These are phyloP conservation scores for Arabis alpina DNA, from an alignment of 345 rosid species.

Conservation along the genomic window DNA sequence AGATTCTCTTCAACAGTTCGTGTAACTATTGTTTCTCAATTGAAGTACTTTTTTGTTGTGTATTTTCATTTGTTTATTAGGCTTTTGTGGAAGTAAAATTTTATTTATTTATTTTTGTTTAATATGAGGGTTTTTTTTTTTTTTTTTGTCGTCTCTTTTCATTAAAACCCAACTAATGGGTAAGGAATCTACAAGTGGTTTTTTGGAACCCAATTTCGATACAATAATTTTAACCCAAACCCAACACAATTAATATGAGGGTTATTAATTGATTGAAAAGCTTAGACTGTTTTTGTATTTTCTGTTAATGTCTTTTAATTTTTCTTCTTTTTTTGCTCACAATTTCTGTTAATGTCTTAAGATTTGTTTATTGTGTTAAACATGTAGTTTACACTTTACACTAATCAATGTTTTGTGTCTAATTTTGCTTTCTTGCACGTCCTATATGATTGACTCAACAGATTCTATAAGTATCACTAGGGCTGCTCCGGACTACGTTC, in stretches of 20 bases:
- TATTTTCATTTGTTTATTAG: constrained; percentile 20
- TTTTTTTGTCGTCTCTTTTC: too few species aligned
- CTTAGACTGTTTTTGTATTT: not conserved
- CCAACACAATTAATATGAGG: constrained; percentile 10
- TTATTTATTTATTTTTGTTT: constrained; percentile 15
- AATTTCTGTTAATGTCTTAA: not conserved
- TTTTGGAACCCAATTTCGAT: too few species aligned
- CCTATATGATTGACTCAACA: not conserved
- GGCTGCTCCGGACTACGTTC: too few species aligned
- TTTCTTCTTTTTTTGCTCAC: too few species aligned
- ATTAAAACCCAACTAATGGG: too few species aligned
- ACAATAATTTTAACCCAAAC: too few species aligned
- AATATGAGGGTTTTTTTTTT: not conserved
- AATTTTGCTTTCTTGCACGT: not conserved
- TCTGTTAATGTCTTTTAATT: too few species aligned
- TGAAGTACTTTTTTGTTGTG: constrained; percentile 4
- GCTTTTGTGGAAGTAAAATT: constrained; percentile 24
- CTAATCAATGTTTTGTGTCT: not conserved
- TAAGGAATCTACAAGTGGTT: too few species aligned
- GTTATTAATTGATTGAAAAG: constrained; percentile 8
- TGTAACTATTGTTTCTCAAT: constrained; percentile 8
- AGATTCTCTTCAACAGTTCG: constrained; percentile 32
- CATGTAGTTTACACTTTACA: constrained; percentile 3
- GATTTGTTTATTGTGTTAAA: constrained; percentile 13
- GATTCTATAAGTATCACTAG: not conserved